A percentile compares a stretch with the other conserved stretches of the same genome.
These are phyloP conservation scores for Scenedesmus sp. DNA, from an alignment of 163 green algal species.

Conservation along the genomic window DNA sequence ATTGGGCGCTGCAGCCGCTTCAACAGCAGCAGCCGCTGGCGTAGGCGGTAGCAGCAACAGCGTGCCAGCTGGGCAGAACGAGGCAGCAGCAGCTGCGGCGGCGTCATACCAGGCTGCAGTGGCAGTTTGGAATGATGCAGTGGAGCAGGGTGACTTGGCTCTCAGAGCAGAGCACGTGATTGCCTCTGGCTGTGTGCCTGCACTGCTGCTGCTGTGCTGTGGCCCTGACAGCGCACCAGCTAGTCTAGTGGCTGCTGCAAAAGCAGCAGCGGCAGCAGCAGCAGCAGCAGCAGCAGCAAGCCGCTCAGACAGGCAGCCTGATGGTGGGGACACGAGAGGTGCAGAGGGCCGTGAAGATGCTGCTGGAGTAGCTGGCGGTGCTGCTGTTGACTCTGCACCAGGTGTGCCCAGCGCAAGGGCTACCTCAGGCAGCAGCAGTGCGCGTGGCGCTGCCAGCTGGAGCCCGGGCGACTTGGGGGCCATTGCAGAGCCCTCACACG, in stretches of 20 bases:
- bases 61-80: background rate
- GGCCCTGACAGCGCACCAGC: background rate
- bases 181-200: slow-evolving; percentile 2
- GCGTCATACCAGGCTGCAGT: background rate
- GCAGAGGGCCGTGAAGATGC: background rate
- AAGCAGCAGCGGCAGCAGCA: slow-evolving; percentile 17
- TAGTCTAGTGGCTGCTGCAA: background rate
- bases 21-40: background rate
- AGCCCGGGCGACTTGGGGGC: background rate
- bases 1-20: background rate
- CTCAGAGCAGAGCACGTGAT: slow-evolving; percentile 18
- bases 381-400: background rate
- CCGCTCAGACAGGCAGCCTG: background rate
- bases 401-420: background rate
- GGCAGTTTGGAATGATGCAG: slow-evolving; percentile 7
- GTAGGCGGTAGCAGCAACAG: background rate
- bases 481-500: slow-evolving; percentile 30
- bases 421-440: slow-evolving; percentile 12
- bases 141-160: background rate
- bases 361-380: background rate
- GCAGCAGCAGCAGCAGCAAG: slow-evolving; percentile 2
- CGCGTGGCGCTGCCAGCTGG: background rate
- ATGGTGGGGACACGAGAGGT: background rate
- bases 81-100: background rate
- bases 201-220: slow-evolving; percentile 38